Evolutionary conservation across 345 rosid genomes (phyloP).

Genomic region (Eucalyptus polybractea): DNA sequence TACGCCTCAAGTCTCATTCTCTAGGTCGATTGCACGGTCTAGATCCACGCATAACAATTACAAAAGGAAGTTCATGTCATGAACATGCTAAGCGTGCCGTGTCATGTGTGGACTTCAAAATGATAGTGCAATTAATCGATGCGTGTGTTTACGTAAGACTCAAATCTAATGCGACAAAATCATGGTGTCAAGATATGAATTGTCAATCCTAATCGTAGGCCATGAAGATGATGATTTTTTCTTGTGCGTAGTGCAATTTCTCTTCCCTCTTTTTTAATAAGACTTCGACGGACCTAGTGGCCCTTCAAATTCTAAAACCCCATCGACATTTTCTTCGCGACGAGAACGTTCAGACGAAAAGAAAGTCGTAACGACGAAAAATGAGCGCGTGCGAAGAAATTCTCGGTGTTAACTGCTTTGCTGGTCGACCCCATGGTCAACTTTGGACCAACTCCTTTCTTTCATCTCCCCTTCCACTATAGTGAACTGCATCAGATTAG

Average conservation of each 20-base stretch:
- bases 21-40: background rate
- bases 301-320: background rate
- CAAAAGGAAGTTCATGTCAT: background rate
- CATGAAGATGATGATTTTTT: background rate
- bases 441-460: background rate
- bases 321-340: background rate
- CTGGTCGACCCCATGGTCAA: background rate
- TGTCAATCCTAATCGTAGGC: background rate
- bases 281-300: background rate
- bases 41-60: background rate
- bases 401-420: background rate
- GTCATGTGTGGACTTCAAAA: background rate
- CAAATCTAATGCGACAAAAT: background rate
- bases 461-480: background rate
- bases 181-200: background rate
- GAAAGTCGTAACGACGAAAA: background rate
- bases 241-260: background rate
- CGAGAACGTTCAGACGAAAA: background rate
- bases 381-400: background rate
- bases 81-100: fast-evolving
- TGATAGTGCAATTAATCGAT: background rate
- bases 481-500: background rate
- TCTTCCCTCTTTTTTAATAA: background rate
- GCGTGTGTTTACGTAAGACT: background rate
- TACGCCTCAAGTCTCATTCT: background rate